Evolutionary conservation across 1,284 basidiomycete species (phyloP).

Genomic region (Volvariella surrecta): DNA sequence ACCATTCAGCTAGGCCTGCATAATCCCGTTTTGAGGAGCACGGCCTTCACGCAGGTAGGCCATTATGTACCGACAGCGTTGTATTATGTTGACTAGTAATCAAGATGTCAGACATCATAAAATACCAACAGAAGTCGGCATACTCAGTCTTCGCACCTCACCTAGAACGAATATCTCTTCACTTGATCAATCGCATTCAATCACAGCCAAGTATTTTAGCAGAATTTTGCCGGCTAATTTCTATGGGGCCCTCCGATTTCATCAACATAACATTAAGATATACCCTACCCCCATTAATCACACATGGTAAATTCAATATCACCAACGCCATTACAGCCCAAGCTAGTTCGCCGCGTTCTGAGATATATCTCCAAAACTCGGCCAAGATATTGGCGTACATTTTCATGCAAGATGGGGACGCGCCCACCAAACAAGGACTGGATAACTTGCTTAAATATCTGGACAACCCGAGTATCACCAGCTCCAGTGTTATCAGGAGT

Average conservation of each 20-base stretch:
- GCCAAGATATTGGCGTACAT: conserved; percentile 66
- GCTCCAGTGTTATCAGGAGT: conserved; percentile 50
- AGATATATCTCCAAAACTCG: conserved; percentile 54
- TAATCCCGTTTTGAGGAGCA: conserved; percentile 61
- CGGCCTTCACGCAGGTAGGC: conserved; percentile 68
- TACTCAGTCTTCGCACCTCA: conserved; percentile 68
- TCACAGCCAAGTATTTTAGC: conserved; percentile 49
- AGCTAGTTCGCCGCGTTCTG: conserved; percentile 36
- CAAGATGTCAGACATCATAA: conserved; percentile 55
- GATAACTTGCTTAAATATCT: too few relatives aligned
- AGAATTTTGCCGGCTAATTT: conserved; percentile 60
- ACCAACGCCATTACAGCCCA: conserved; percentile 36
- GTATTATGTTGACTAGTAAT: conserved; percentile 5
- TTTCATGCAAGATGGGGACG: conserved; percentile 49
- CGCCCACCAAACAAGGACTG: conserved; percentile 24
- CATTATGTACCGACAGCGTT: conserved; percentile 6
- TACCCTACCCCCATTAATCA: conserved; percentile 68
- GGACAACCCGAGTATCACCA: conserved; percentile 27
- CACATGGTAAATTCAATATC: conserved; percentile 45
- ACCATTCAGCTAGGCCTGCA: conserved; percentile 61
- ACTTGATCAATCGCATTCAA: conserved; percentile 52
- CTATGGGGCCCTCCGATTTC: conserved; percentile 50
- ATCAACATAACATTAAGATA: conserved; percentile 56
- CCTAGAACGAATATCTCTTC: conserved; percentile 60
- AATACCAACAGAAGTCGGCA: conserved; percentile 52